These are phyloP conservation scores for Ogataea nitratoaversa DNA, from an alignment of 805 yeast species.

Conservation along the genomic window DNA sequence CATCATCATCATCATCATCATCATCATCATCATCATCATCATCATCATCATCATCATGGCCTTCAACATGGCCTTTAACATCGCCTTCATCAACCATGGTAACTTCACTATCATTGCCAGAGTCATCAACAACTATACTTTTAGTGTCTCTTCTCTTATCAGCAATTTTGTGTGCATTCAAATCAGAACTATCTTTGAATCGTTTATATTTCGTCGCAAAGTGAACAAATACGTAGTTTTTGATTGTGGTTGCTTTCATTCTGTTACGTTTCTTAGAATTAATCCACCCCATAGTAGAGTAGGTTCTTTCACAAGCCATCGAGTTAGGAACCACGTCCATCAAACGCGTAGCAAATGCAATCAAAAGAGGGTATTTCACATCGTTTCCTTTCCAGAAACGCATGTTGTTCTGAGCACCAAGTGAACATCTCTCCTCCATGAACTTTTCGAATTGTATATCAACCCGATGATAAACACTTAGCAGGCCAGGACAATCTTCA, in stretches of 20 bases:
- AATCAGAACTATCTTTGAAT: not conserved
- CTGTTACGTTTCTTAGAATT: not conserved
- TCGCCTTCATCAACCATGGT: not conserved
- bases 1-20: not conserved
- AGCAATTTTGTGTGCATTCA: not conserved
- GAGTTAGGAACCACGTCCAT: not conserved
- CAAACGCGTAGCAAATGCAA: not conserved
- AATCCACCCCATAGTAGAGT: not conserved
- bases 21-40: not conserved
- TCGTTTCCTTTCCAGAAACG: not conserved
- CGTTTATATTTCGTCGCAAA: not conserved
- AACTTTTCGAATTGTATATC: not conserved
- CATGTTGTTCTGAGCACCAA: not conserved
- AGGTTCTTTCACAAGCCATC: not conserved
- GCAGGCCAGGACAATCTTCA: not conserved
- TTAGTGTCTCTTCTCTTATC: not conserved
- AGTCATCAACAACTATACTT: not conserved
- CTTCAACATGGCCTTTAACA: not conserved
- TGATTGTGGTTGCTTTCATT: not conserved
- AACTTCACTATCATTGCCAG: not conserved
- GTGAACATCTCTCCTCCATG: not conserved
- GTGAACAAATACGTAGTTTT: not conserved
- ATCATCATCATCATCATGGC: no score
- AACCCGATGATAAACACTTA: not conserved
- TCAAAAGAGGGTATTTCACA: not conserved